Evolutionary conservation across 2,329 filamentous ascomycete genomes (phyloP).

Genomic region (Metarhizium guizhouense): DNA sequence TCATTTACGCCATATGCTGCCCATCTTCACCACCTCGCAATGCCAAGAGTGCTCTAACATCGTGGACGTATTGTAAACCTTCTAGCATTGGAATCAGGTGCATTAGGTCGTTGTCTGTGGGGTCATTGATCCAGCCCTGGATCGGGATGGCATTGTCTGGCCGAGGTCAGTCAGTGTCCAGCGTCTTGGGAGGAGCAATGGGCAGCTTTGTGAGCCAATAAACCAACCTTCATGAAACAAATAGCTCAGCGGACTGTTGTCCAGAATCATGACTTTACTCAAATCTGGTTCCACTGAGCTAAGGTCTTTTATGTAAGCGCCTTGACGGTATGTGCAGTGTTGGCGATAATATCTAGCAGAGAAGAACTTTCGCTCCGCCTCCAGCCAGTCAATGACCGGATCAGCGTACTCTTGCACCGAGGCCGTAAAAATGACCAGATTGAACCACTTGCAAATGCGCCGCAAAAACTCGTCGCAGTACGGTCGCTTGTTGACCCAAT

Average conservation of each 20-base stretch:
- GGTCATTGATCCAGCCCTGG: constrained; percentile 98
- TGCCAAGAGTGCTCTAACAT: constrained; percentile 84
- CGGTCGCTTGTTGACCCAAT: constrained; percentile 97
- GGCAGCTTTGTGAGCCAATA: not conserved
- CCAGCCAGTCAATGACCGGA: constrained; percentile 97
- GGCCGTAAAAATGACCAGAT: constrained; percentile 90
- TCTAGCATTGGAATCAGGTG: constrained; percentile 89
- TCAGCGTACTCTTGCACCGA: constrained; percentile 98
- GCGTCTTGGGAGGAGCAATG: not conserved
- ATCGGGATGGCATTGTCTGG: constrained; percentile 97
- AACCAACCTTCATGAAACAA: constrained; percentile 90
- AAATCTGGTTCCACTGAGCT: constrained; percentile 93
- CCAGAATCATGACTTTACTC: constrained; percentile 97
- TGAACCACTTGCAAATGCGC: constrained; percentile 94
- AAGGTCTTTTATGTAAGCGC: constrained; percentile 96
- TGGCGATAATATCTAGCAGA: constrained; percentile 89
- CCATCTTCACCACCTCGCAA: constrained; percentile 78
- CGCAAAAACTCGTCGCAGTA: constrained; percentile 95
- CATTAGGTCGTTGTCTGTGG: constrained; percentile 89
- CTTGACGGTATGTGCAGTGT: constrained; percentile 91
- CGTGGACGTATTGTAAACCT: constrained; percentile 91
- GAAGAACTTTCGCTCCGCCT: constrained; percentile 95
- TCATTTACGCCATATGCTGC: constrained; percentile 40
- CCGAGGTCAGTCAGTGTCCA: constrained; percentile 4
- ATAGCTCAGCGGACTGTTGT: constrained; percentile 97